Base-by-base conservation (phyloP, 1,284 basidiomycete species). In the Anthracocystis walkeri region DNA sequence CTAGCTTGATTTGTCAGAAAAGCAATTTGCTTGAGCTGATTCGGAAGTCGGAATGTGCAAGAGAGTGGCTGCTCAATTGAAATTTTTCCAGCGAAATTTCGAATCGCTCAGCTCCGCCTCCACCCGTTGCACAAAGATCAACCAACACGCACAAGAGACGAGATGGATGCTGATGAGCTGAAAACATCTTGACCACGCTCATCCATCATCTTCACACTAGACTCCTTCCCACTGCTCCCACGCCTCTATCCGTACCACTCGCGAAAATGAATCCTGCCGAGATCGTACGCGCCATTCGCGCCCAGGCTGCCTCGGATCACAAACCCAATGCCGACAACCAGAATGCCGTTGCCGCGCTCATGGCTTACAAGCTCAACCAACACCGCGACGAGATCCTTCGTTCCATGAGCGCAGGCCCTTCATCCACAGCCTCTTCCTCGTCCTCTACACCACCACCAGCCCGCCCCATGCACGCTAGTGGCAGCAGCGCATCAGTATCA, bases 401-500 rank as follows among this genome's bases (percentile, higher is more conserved):
- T 8, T 60, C 61, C 7, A 65, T 68, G 61, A 59, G 23, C 25
- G 51, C 66, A 18, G 45, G 44, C 12, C 25, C 63, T 5, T 57
- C 63, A 4, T 59, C 66, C 1, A 53, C 64, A 7, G 40, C 60
- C 7, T 23, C 57, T 12, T 49, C 66, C 7, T 44, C 63, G 1
- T 53, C 69, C 5, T 50, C 65, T 6, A 38, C 65, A 33, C 79
- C 71, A 29, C 73, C 75, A 16, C 60, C 80, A 5, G 76, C 63
- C 27, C 82, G 82, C 46, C 82, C 80, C 0, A 79, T 83, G 73
- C 80, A 81, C 27, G 60, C 57, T 3, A 44, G 58, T 51, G 71
- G 67, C 12, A 49, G 56, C 50, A 41, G 33, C 23, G 31, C 54
- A 35, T 21, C 41, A 12, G 49, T 12, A 35, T 27, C 55, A 16